Evolutionary conservation across 2,329 filamentous ascomycete genomes (phyloP).

Genomic region (Pyrenochaeta sp.): DNA sequence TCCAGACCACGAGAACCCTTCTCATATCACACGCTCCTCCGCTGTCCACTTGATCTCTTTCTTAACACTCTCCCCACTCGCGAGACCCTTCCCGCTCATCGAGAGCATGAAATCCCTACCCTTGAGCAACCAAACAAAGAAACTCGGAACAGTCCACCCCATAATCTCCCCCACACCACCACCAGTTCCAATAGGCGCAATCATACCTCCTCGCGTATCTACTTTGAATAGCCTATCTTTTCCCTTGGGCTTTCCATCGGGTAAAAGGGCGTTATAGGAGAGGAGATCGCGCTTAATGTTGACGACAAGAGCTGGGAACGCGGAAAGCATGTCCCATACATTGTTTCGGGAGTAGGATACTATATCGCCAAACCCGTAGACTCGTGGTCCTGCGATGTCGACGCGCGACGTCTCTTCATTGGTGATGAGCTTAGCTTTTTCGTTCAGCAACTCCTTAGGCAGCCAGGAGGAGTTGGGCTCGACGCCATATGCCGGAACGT

Average conservation of each 20-base stretch:
- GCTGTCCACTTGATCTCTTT: constrained; percentile 38
- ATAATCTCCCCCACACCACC: constrained; percentile 49
- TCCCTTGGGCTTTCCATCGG: constrained; percentile 32
- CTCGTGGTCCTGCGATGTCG: constrained; percentile 53
- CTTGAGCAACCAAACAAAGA: constrained; percentile 52
- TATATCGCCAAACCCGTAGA: constrained; percentile 61
- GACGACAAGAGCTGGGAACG: constrained; percentile 51
- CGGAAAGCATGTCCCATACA: constrained; percentile 51
- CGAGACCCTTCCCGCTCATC: constrained; percentile 20
- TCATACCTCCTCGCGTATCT: constrained; percentile 33
- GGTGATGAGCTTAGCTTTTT: constrained; percentile 58
- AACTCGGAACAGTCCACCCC: constrained; percentile 50
- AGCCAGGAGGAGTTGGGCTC: constrained; percentile 63
- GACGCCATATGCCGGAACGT: constrained; percentile 62
- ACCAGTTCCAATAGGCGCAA: constrained; percentile 43
- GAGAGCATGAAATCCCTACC: constrained; percentile 51
- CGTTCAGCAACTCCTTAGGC: constrained; percentile 56
- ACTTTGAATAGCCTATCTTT: constrained; percentile 35
- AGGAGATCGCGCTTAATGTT: constrained; percentile 60
- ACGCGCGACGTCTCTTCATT: constrained; percentile 58
- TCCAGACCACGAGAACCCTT: background rate
- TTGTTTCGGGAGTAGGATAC: constrained; percentile 53
- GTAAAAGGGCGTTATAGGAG: constrained; percentile 27
- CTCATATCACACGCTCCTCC: constrained; percentile 33
- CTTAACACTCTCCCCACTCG: constrained; percentile 29